Conservation (phyloP, 2,329 filamentous ascomycete genomes). For the Hymenoscyphus albidus region DNA sequence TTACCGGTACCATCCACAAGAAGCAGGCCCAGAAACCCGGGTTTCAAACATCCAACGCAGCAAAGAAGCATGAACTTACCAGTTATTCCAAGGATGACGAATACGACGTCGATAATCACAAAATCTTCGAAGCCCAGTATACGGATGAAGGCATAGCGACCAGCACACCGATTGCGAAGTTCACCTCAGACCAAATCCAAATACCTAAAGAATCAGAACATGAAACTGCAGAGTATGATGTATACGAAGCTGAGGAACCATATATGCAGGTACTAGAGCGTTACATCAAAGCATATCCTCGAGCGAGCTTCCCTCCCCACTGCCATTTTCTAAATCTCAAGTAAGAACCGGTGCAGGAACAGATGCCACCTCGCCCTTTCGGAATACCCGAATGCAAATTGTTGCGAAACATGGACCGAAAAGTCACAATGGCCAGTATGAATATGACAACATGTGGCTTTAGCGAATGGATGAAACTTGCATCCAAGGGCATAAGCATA, state of each 20-base stretch:
- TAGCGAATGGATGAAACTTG: neutral
- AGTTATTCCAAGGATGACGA: neutral
- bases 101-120: neutral
- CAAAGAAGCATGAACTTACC: neutral
- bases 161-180: no score
- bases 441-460: neutral
- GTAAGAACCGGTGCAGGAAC: neutral
- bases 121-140: no score
- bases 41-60: neutral
- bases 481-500: neutral
- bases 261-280: neutral
- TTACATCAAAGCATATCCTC: neutral
- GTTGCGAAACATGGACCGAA: neutral
- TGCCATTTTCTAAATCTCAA: neutral
- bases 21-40: neutral
- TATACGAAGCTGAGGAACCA: neutral
- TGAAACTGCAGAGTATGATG: neutral
- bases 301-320: neutral
- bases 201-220: neutral
- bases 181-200: neutral
- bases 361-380: neutral
- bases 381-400: neutral
- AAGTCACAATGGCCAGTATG: neutral
- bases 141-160: no score
- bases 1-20: no score